Evolutionary conservation across 176 grass and related monocot genomes (phyloP).

Genomic region (Avena insularis): DNA sequence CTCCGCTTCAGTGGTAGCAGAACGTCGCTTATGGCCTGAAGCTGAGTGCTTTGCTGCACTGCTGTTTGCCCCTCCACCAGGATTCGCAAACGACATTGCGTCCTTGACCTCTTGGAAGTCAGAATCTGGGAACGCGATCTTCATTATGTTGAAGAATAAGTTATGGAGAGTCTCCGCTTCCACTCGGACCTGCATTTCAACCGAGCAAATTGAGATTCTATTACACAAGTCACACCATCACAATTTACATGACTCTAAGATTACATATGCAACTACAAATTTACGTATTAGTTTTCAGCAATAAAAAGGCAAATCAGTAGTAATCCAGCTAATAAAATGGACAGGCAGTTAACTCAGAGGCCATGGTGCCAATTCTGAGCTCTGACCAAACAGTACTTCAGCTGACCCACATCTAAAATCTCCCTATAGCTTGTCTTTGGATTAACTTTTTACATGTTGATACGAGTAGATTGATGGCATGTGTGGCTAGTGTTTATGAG

Average conservation of each 20-base stretch:
- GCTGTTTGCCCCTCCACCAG: conserved; percentile 41
- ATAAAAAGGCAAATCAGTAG: background rate
- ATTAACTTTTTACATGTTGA: background rate
- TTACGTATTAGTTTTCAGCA: background rate
- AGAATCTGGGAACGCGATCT: conserved; percentile 96
- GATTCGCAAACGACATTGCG: conserved; percentile 59
- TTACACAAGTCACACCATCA: background rate
- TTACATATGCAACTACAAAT: background rate
- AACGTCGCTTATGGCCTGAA: conserved; percentile 51
- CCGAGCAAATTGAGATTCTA: conserved; percentile 27
- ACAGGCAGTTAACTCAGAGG: background rate
- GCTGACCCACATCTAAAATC: background rate
- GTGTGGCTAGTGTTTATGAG: background rate
- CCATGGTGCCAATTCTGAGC: background rate
- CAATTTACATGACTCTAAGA: conserved; percentile 1
- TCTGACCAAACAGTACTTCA: background rate
- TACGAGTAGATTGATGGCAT: background rate
- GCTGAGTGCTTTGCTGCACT: conserved; percentile 49
- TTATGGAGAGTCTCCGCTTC: conserved; percentile 85
- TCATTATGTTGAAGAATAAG: conserved; percentile 97
- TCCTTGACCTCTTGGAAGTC: conserved; percentile 85
- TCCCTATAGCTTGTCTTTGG: background rate
- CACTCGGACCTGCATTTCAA: conserved; percentile 60
- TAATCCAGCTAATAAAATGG: no score
- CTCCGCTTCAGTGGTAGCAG: conserved; percentile 43